Evolutionary conservation across 768 basidiomycete species (phyloP).

Genomic region (Hortiboletus campestris): DNA sequence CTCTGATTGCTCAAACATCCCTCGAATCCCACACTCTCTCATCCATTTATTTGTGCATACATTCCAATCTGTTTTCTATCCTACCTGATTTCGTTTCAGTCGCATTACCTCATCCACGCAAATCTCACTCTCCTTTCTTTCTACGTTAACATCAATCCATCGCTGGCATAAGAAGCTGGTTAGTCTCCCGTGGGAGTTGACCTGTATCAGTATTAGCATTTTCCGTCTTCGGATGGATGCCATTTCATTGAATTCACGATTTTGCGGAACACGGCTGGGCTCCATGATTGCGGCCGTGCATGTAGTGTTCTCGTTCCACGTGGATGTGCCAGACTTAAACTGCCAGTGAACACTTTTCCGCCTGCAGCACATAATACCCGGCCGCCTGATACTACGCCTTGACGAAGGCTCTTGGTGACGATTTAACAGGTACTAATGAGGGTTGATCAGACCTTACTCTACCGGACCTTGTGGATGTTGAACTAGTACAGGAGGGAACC

Average conservation of each 20-base stretch:
- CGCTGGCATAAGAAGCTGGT: not conserved
- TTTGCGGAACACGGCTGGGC: not conserved
- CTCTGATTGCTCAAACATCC: not conserved
- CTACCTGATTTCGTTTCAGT: constrained; percentile 1
- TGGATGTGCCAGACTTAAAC: too few relatives aligned
- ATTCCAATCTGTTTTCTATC: not conserved
- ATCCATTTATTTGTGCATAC: not conserved
- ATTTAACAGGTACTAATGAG: too few relatives aligned
- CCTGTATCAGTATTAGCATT: constrained; percentile 8
- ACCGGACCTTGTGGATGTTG: too few relatives aligned
- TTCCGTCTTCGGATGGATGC: not conserved
- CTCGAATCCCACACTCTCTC: not conserved
- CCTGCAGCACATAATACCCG: too few relatives aligned
- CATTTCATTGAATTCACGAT: not conserved
- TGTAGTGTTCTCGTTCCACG: too few relatives aligned
- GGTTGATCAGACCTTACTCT: too few relatives aligned
- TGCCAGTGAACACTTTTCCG: too few relatives aligned
- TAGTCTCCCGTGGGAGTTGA: not conserved
- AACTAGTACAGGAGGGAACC: too few relatives aligned
- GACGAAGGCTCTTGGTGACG: too few relatives aligned
- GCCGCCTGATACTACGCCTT: too few relatives aligned
- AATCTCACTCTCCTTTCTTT: not conserved
- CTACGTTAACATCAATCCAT: not conserved
- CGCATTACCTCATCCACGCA: not conserved
- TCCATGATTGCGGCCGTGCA: not conserved